A percentile compares a stretch with the other conserved stretches of the same genome.
These are phyloP conservation scores for Glycyrrhiza uralensis DNA, from an alignment of 306 rosid genomes.

Conservation along the genomic window DNA sequence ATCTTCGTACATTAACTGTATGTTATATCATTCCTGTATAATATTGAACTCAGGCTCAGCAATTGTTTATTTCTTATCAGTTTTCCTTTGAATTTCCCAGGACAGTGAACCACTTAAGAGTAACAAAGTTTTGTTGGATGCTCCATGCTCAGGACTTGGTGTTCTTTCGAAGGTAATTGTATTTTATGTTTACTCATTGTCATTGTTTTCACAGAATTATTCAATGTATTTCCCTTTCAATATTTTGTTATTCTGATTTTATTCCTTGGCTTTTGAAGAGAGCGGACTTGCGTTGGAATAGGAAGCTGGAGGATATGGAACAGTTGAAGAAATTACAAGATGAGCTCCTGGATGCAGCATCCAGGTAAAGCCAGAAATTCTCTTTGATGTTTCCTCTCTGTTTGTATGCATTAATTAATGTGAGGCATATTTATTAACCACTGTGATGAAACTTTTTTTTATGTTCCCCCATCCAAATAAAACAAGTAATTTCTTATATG, in stretches of 20 bases:
- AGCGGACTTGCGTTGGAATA: constrained; percentile 87
- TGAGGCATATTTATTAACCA: not conserved
- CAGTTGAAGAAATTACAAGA: constrained; percentile 71
- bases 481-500: not conserved
- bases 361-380: constrained; percentile 45
- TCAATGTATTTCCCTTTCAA: not conserved
- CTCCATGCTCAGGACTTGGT: constrained; percentile 87
- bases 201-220: not conserved
- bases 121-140: constrained; percentile 80
- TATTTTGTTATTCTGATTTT: constrained; percentile 16
- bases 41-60: not conserved
- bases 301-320: constrained; percentile 67
- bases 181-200: not conserved
- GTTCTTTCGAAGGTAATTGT: constrained; percentile 83
- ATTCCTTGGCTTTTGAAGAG: constrained; percentile 51
- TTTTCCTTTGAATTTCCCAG: constrained; percentile 37
- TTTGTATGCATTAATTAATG: not conserved
- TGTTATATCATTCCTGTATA: constrained; percentile 18
- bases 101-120: constrained; percentile 43
- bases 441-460: not conserved
- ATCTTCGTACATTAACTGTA: constrained; percentile 63
- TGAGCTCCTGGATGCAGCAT: constrained; percentile 76
- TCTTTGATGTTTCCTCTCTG: not conserved
- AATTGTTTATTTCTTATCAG: constrained; percentile 19
- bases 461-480: not conserved